phyloP scores from a whole-genome alignment of 108 stramenopile species.

The Seminavis robusta region DNA sequence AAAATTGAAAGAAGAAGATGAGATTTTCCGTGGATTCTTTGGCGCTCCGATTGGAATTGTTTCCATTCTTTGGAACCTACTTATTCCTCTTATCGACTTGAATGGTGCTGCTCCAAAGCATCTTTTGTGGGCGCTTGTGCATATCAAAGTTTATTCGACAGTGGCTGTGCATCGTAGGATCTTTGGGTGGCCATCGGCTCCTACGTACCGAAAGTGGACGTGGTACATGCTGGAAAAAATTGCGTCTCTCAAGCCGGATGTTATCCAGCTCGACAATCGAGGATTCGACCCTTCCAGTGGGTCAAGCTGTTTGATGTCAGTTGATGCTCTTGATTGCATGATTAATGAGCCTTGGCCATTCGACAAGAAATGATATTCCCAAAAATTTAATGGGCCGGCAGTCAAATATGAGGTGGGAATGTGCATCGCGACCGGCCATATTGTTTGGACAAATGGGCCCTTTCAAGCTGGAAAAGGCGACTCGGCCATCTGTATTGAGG shows the following conservation, averaged over 20 bases:
- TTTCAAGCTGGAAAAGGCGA: slow-evolving; percentile 29
- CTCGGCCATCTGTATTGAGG: slow-evolving; percentile 24
- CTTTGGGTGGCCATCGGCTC: too few relatives aligned
- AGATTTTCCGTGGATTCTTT: background rate
- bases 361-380: slow-evolving; percentile 23
- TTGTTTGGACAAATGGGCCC: slow-evolving; percentile 47
- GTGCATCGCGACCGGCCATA: slow-evolving; percentile 7
- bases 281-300: too few relatives aligned
- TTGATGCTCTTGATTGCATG: slow-evolving; percentile 18
- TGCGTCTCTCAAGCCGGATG: too few relatives aligned
- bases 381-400: slow-evolving; percentile 29
- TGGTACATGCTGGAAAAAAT: too few relatives aligned
- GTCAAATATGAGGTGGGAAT: slow-evolving; percentile 28
- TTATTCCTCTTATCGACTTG: too few relatives aligned
- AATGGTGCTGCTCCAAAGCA: too few relatives aligned
- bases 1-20: background rate
- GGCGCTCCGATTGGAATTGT: background rate
- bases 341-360: slow-evolving; percentile 3
- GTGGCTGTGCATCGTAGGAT: too few relatives aligned
- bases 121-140: too few relatives aligned
- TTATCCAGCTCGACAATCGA: too few relatives aligned
- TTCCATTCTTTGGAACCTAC: background rate
- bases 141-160: too few relatives aligned
- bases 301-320: background rate
- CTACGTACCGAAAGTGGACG: too few relatives aligned